These are phyloP conservation scores for Spathaspora girioi DNA, from an alignment of 805 yeast genomes.

Conservation along the genomic window DNA sequence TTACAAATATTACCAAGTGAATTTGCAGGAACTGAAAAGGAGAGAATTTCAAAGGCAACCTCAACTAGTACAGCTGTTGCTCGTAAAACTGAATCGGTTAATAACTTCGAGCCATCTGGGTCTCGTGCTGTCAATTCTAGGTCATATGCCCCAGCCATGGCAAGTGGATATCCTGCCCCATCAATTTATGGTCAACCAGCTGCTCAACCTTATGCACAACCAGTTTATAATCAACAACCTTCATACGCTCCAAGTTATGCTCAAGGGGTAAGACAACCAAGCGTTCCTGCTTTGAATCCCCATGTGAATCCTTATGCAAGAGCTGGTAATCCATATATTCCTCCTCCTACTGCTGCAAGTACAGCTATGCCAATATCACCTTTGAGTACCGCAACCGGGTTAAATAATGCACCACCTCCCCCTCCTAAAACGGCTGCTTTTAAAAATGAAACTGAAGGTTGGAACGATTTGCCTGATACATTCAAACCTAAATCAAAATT, in stretches of 20 bases:
- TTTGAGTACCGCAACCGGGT: background rate
- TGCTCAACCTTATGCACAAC: constrained; percentile 2
- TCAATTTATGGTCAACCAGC: constrained; percentile 5
- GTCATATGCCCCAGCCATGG: constrained; percentile 6
- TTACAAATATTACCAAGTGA: constrained; percentile 70
- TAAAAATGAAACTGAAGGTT: constrained; percentile 54
- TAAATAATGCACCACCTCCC: constrained; percentile 16
- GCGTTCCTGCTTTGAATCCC: constrained; percentile 12
- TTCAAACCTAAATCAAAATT: constrained; percentile 39
- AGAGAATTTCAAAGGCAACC: constrained; percentile 67
- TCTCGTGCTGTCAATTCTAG: background rate
- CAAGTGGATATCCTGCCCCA: constrained; percentile 8
- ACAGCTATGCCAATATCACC: constrained; percentile 12
- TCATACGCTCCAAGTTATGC: constrained; percentile 15
- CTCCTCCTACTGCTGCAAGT: background rate
- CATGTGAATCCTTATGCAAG: constrained; percentile 13
- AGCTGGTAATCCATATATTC: constrained; percentile 16
- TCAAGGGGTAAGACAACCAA: background rate
- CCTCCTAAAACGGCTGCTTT: constrained; percentile 18
- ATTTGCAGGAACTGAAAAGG: constrained; percentile 71
- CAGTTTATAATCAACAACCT: constrained; percentile 13
- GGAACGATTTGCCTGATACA: constrained; percentile 66
- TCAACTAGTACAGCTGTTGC: background rate
- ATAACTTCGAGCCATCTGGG: background rate
- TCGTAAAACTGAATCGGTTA: background rate